Evolutionary conservation across 2,329 filamentous ascomycete species (phyloP), one percentile per base, ranked within the genome.

Genomic region (Exserohilum turcica): DNA sequence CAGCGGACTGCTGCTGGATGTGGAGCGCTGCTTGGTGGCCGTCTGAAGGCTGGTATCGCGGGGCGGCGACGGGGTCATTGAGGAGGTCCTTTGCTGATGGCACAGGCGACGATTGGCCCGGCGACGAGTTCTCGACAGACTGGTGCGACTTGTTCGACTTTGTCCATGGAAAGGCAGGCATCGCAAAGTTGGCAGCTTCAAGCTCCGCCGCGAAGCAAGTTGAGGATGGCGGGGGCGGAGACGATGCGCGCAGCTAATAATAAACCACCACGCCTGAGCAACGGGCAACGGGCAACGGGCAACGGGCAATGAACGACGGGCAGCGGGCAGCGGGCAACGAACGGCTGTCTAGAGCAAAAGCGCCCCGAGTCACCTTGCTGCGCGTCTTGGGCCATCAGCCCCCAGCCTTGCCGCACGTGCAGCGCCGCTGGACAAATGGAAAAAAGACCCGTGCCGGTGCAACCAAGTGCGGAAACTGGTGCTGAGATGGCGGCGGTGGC

Each of bases 141-240:
- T 67, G 65, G 58, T 75, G 71, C 64, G 73, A 73, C 53, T 66
- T 65, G 39, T 74, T 74, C 65, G 68, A 68, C 71, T 74, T 75
- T 55, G 62, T 64, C 72, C 67, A 74, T 38, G 70, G 67, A 48
- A 71, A 67, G 49, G 70, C 68, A 64, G 71, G 70, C 73, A 75
- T 76, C 52, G 66, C 71, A 72, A 65, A 49, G 58, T 59, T 54
- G 52, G 54, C 57, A 60, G 56, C 60, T 56, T 50, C 53, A 45
- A 54, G 54, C 63, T 63, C 58, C 63, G 56, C 59, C 50, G 43
- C 42, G 58, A 50, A 54, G 58, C 56, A 61, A 51, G 50, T 44
- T 49, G 55, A 53, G 53, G 63, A 62, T 56, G 57, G 56, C 60
- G 59, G 62, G 62, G 62, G 59, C 44, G 59, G 48, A 15, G 56